Evolutionary conservation across 2,329 filamentous ascomycete species (phyloP), one percentile per base, ranked within the genome.

Genomic region (Lachnellula hyalina): DNA sequence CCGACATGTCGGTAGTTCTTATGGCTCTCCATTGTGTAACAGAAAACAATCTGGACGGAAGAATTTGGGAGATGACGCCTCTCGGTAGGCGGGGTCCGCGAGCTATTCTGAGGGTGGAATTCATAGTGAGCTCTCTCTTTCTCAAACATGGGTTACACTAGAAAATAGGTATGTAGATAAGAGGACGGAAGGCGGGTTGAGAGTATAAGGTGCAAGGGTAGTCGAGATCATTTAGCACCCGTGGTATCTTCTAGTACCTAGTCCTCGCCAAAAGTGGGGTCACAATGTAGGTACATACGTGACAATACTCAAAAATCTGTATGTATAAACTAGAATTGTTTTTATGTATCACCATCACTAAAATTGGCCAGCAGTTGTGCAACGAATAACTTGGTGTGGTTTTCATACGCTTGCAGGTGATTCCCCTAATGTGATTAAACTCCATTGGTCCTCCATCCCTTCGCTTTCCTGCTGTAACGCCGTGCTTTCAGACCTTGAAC

Each of bases 1-100:
- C 76, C 19, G 75, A 75, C 67, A 85, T 57, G 11, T 62, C 61
- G 5, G 52, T 60, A 2, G 59, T 68, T 17, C 34, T 59, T 6
- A 67, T 41, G n/a, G 36, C 15, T 44, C 54, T 58, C 23, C n/a
- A 32, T 34, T 47, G 34, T 12, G 58, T 62, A 17, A 34, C 44
- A 19, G 61, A 62, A 47, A 66, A 62, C 9, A 38, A 8, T 47
- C 53, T 59, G 14, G 38, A 49, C 23, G 5, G 19, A 14, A 36
- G 28, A 47, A 45, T 21, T 35, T 21, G 23, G 15, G 34, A 14
- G 8, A 36, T 21, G 38, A 35, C 28, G 12, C 21, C n/a, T 36
- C 36, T 17, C 14, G 44, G 46, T 36, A 21, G 49, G 17, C 8
- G 41, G 28, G 45, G 48, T n/a, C 3, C 23, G 19, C 17, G 17